Evolutionary conservation across 2,329 filamentous ascomycete species (phyloP), one percentile per base, ranked within the genome.

Genomic region (Fusarium veterinarium): DNA sequence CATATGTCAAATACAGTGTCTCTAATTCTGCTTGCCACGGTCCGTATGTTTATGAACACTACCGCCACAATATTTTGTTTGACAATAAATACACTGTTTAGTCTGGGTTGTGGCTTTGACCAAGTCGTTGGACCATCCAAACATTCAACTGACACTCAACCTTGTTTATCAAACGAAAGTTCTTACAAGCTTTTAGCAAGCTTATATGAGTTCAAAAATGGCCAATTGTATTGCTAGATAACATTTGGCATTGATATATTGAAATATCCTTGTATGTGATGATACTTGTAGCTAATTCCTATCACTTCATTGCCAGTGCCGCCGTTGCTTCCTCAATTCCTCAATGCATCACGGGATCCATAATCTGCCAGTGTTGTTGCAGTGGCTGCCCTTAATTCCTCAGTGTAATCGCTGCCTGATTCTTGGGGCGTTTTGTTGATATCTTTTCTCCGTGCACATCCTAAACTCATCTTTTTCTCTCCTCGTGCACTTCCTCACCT

Each of bases 231-330:
- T 31, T 20, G 28, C 11, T 25, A 23, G 9, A 11, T 19, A 28
- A 37, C 7, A 11, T 20, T 37, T 19, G 8, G 5, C 20, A 41
- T 23, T 19, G 38, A 8, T 63, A 3, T 16, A 17, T 12, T 45
- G 14, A 6, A 4, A 28, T 28, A 16, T 30, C 16, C 20, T 16
- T 41, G 14, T 57, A 9, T 10, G 49, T 30, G 19, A 31, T 44
- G 17, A 35, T 19, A 41, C 25, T 60, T 23, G 19, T 31, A 40
- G 46, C 31, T 8, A n/a, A 19, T 41, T 45, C 23, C 52, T 13
- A 35, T n/a, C 57, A 69, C 46, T 31, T 30, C 25, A 19, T 20
- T 66, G 61, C 56, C 28, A 62, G 42, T 56, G 52, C 19, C 41
- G 33, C 38, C 13, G 12, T 33, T 33, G 35, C 46, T 62, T 57